Evolutionary conservation across 1,284 basidiomycete genomes (phyloP).

Genomic region (Paramarasmius palmivorus): DNA sequence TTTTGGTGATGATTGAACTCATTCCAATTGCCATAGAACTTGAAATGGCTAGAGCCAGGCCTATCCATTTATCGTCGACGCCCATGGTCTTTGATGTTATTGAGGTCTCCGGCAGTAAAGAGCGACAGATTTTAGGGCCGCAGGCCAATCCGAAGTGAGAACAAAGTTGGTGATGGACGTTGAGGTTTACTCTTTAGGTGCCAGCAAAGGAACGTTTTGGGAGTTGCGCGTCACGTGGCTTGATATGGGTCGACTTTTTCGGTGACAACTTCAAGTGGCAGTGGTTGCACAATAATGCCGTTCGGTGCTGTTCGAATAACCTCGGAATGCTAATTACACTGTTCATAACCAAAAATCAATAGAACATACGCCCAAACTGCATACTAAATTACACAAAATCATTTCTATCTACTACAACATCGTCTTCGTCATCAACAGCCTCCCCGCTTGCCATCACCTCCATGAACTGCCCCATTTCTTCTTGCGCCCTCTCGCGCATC

Average conservation of each 20-base stretch:
- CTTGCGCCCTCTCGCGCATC: slow-evolving; percentile 6
- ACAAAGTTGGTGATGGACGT: background rate
- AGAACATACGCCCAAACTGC: too few relatives aligned
- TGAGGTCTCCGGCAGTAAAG: background rate
- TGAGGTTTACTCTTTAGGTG: background rate
- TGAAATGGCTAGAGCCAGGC: slow-evolving; percentile 81
- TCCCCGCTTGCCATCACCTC: slow-evolving; percentile 5
- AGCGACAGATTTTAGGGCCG: background rate
- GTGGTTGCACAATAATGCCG: too few relatives aligned
- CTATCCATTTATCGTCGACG: slow-evolving; percentile 90
- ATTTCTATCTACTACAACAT: too few relatives aligned
- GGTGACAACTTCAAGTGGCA: too few relatives aligned
- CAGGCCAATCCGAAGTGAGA: background rate
- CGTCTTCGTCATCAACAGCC: too few relatives aligned
- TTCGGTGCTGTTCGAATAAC: too few relatives aligned
- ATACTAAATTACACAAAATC: too few relatives aligned
- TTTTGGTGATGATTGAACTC: slow-evolving; percentile 96
- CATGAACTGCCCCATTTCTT: slow-evolving; percentile 13
- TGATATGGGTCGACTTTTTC: too few relatives aligned
- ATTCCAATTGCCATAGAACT: slow-evolving; percentile 87
- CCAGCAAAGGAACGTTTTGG: too few relatives aligned
- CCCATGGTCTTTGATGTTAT: background rate
- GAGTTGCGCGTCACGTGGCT: too few relatives aligned
- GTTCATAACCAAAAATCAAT: too few relatives aligned
- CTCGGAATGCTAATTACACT: too few relatives aligned